A percentile compares a stretch with the other conserved stretches of the same genome.
phyloP scores from a whole-genome alignment of 208 protist genomes.

The Trypanosoma lewisi region DNA sequence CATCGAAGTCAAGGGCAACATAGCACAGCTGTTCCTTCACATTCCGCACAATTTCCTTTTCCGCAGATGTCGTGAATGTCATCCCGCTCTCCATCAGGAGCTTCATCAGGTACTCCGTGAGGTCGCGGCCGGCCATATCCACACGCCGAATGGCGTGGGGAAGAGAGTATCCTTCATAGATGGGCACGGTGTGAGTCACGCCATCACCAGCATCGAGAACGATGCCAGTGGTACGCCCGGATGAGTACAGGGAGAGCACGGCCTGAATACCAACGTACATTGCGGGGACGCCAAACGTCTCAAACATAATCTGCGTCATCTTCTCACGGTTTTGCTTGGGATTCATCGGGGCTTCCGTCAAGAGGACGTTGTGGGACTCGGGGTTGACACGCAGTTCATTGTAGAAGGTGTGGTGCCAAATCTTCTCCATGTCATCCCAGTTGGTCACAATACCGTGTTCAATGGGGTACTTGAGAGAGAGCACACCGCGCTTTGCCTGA shows the following conservation, averaged over 20 bases:
- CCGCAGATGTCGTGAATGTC: slow-evolving; percentile 95
- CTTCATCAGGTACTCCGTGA: slow-evolving; percentile 95
- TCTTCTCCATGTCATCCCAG: slow-evolving; percentile 98
- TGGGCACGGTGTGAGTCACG: slow-evolving; percentile 92
- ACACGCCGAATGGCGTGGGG: slow-evolving; percentile 84
- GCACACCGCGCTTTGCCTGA: slow-evolving; percentile 92
- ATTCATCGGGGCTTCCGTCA: slow-evolving; percentile 92
- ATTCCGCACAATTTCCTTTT: slow-evolving; percentile 96
- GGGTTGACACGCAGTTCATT: slow-evolving; percentile 97
- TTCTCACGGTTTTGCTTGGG: slow-evolving; percentile 93
- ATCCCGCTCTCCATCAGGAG: slow-evolving; percentile 94
- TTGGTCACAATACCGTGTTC: slow-evolving; percentile 97
- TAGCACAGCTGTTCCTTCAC: slow-evolving; percentile 95
- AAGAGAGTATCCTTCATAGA: slow-evolving; percentile 93
- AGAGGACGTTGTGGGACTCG: slow-evolving; percentile 96
- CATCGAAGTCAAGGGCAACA: slow-evolving; percentile 94
- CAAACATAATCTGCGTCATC: slow-evolving; percentile 96
- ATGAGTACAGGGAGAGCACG: slow-evolving; percentile 95
- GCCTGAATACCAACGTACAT: slow-evolving; percentile 96
- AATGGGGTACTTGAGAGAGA: slow-evolving; percentile 94
- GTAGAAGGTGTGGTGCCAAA: slow-evolving; percentile 99
- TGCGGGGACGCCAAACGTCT: slow-evolving; percentile 87
- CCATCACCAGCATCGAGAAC: slow-evolving; percentile 93
- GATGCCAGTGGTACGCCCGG: slow-evolving; percentile 90
- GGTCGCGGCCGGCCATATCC: slow-evolving; percentile 92